phyloP scores from a whole-genome alignment of 2,329 filamentous ascomycete species.

The Fusarium chaquense region DNA sequence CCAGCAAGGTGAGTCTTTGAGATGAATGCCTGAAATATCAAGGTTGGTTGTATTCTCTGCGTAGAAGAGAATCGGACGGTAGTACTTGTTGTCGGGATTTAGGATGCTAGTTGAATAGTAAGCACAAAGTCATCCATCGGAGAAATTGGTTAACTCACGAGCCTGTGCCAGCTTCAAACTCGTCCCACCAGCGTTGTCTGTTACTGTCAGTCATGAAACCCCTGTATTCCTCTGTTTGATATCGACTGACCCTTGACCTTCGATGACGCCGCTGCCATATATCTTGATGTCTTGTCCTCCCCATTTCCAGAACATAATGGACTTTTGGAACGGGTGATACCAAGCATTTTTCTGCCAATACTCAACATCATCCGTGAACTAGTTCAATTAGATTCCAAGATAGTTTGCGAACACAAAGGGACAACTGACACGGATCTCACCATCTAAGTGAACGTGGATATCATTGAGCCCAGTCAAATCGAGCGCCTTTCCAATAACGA shows the following conservation, averaged over 20 bases:
- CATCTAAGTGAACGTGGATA: neutral
- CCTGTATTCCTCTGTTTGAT: neutral
- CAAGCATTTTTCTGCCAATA: neutral
- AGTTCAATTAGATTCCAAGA: neutral
- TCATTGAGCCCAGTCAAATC: neutral
- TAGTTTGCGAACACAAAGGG: rapidly evolving
- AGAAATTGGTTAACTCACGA: neutral
- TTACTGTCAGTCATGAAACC: neutral
- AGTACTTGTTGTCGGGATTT: neutral
- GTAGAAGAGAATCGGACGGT: neutral
- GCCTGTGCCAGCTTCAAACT: neutral
- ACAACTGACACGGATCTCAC: neutral
- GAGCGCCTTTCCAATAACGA: neutral
- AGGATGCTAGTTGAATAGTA: neutral
- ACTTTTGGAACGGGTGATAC: neutral
- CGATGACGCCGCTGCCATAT: neutral
- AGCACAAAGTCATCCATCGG: neutral
- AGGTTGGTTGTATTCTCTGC: neutral
- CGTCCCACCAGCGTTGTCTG: neutral
- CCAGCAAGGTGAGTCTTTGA: neutral
- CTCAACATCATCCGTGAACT: neutral
- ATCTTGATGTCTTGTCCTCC: neutral
- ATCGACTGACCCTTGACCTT: neutral
- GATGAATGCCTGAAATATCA: neutral
- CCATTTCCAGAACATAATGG: neutral